Conservation (phyloP, 371 early-diverging fungal species). For the Amoeboaphelidium protococcarum region DNA sequence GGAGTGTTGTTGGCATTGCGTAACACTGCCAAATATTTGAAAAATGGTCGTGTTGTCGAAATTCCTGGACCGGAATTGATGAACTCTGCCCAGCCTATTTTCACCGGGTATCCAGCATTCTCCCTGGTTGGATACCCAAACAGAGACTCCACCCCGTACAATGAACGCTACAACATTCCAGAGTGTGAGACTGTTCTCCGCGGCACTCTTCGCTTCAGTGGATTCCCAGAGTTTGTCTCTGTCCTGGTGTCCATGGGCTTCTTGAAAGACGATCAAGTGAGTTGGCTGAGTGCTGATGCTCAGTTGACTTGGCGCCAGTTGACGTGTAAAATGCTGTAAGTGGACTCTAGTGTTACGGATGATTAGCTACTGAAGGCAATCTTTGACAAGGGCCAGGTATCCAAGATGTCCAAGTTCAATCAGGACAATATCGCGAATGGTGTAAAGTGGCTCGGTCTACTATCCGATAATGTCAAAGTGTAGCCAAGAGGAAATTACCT, state of each 20-base stretch:
- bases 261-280: slow-evolving; percentile 43
- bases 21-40: slow-evolving; percentile 65
- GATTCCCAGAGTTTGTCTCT: slow-evolving; percentile 70
- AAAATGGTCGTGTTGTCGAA: slow-evolving; percentile 45
- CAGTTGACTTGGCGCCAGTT: too few species aligned
- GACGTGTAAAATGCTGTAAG: too few species aligned
- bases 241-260: slow-evolving; percentile 75
- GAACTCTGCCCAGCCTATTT: slow-evolving; percentile 24
- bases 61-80: slow-evolving; percentile 19
- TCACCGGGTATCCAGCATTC: slow-evolving; percentile 37
- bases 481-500: slow-evolving; percentile 48
- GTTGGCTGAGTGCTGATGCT: slow-evolving; percentile 23
- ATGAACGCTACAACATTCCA: slow-evolving; percentile 77
- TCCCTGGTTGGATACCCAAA: slow-evolving; percentile 63
- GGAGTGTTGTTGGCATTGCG: slow-evolving; percentile 80
- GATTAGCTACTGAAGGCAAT: background rate
- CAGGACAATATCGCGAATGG: background rate
- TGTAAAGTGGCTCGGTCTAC: slow-evolving; percentile 44
- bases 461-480: slow-evolving; percentile 21
- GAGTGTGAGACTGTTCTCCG: slow-evolving; percentile 28
- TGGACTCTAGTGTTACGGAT: too few species aligned
- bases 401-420: background rate
- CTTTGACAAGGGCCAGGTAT: background rate
- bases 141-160: slow-evolving; percentile 87
- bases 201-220: slow-evolving; percentile 11